Percentiles rank a stretch among this genome's conserved stretches.
Evolutionary conservation across 192 early-diverging fungal genomes (phyloP).

Genomic region (Coemansia sp.): DNA sequence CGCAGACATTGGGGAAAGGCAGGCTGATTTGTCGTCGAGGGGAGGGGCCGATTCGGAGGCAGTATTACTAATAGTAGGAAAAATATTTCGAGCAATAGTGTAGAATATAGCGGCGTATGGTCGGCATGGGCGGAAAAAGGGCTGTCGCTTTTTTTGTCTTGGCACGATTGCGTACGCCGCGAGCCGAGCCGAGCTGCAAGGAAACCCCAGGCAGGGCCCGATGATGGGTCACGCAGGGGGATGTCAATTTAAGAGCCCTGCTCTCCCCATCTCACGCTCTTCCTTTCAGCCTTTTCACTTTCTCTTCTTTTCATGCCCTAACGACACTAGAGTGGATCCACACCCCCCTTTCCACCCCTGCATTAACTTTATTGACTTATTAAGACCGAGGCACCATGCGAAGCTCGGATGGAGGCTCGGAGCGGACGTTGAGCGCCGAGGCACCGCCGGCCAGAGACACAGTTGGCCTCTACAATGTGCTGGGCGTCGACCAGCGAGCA

Average conservation of each 20-base stretch:
- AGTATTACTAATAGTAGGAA: too few species aligned
- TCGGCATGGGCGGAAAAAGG: too few species aligned
- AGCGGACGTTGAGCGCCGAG: constrained; percentile 22
- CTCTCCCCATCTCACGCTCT: too few species aligned
- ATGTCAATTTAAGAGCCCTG: background rate
- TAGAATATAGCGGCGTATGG: too few species aligned
- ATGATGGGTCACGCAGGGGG: background rate
- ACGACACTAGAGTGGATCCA: background rate
- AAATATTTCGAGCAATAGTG: too few species aligned
- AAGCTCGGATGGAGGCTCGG: constrained; percentile 24
- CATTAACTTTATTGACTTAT: background rate
- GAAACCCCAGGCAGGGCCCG: too few species aligned
- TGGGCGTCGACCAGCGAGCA: constrained; percentile 70
- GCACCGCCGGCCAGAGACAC: constrained; percentile 22
- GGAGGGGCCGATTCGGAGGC: background rate
- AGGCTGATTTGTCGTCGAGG: too few species aligned
- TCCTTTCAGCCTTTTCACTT: background rate
- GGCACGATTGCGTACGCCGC: too few species aligned
- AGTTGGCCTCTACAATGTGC: constrained; percentile 81
- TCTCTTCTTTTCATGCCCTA: background rate
- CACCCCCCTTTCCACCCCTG: background rate
- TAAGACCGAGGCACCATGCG: constrained; percentile 8
- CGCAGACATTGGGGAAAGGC: background rate
- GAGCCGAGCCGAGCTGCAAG: too few species aligned
- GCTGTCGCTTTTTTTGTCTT: too few species aligned